Conservation (phyloP, 2,329 filamentous ascomycete species). For the Neoascochyta sp. region DNA sequence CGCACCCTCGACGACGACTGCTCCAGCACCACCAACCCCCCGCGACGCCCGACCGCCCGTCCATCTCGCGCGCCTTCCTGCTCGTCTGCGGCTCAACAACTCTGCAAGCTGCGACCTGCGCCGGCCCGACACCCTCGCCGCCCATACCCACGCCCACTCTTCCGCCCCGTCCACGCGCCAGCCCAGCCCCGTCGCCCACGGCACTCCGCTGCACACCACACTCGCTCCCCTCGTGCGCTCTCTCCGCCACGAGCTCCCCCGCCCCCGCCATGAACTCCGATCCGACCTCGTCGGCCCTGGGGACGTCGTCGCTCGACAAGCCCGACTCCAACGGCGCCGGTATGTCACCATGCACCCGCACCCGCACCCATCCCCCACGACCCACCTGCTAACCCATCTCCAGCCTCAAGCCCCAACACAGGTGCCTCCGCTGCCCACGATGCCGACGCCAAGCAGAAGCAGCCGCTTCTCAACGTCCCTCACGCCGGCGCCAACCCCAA, state of each 20-base stretch:
- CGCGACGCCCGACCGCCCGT: slow-evolving; percentile 22
- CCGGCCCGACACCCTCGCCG: slow-evolving; percentile 4
- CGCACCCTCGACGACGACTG: slow-evolving; percentile 18
- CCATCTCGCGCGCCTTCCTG: slow-evolving; percentile 24
- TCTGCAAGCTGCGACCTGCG: slow-evolving; percentile 10
- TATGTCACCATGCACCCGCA: slow-evolving; percentile 18
- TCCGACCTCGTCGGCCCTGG: slow-evolving; percentile 23
- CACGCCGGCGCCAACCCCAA: slow-evolving; percentile 29
- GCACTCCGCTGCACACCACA: slow-evolving; percentile 13
- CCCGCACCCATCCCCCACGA: neutral
- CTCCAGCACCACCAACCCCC: slow-evolving; percentile 19
- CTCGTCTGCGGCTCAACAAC: slow-evolving; percentile 3
- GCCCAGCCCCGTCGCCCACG: slow-evolving; percentile 19
- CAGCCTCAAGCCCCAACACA: slow-evolving; percentile 10
- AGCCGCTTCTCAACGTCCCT: slow-evolving; percentile 37
- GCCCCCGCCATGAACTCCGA: slow-evolving; percentile 39
- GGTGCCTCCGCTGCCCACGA: too few relatives aligned
- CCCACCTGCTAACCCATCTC: slow-evolving; percentile 15
- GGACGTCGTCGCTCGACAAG: slow-evolving; percentile 31
- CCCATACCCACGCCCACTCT: too few relatives aligned
- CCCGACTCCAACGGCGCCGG: slow-evolving; percentile 32
- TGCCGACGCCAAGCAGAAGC: slow-evolving; percentile 38
- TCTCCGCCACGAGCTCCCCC: slow-evolving; percentile 12
- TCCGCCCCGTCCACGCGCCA: slow-evolving; percentile 30
- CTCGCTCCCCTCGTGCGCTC: slow-evolving; percentile 8